Base-by-base conservation (phyloP, 352 stramenopile genomes). In the Phytophthora cactorum region DNA sequence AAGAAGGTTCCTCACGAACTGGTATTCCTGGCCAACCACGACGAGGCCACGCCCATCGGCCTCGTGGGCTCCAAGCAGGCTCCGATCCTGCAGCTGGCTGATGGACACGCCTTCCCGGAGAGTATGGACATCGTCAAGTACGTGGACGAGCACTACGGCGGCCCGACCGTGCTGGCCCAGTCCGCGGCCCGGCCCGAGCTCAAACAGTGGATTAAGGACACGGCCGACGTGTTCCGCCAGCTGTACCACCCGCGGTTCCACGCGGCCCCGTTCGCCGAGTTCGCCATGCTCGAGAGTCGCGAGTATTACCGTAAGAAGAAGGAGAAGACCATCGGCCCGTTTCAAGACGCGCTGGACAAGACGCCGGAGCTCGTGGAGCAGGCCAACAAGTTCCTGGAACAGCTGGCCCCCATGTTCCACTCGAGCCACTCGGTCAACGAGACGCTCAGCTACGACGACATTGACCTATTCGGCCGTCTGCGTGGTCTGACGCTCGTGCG, bases 121-220 rank as follows among this genome's bases (percentile, higher is more conserved):
- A 84, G 72, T 55, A 74, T 88, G 69, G 82, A 90, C 52, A 90
- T 90, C 61, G 79, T 90, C 47, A 64, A 75, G 49, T 88, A 86
- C 58, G 77, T 87, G 57, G 82, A 90, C 60, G 58, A 73, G 36
- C 65, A 87, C 64, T 86, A 74, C 34, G 82, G 82, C 10, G 75
- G 68, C 9, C 46, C 66, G 10, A 63, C 59, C 43, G 43, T 90
- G 28, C 61, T 81, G 39, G 53, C 60, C 31, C 66, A 68, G 47
- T 75, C 74, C 3, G 50, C 77, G 11, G 57, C 66, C 34, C 75
- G 82, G 17, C 60, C 75, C 2, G 79, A 88, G 43, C 46, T 88
- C 17, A 74, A 78, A 32, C 50, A 66, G 43, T 90, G 81, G 81
- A 81, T 81, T 47, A 63, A 72, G 22, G 66, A 79, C 46, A 68